Evolutionary conservation across 2,329 filamentous ascomycete species (phyloP).

Genomic region (Fusarium torulosum): DNA sequence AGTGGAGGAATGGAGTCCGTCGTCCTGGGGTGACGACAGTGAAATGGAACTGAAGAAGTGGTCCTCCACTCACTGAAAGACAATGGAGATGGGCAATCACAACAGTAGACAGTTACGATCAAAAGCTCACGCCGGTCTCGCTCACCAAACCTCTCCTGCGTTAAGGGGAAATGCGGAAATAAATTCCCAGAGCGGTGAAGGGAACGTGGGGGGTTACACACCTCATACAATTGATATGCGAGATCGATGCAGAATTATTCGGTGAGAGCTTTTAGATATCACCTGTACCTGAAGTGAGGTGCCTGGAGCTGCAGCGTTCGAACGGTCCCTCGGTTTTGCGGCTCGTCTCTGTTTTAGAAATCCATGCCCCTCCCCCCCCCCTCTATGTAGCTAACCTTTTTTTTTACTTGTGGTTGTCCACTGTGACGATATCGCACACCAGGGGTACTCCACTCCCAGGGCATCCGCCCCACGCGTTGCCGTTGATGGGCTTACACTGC

Average conservation of each 20-base stretch:
- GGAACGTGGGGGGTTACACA: slow-evolving; percentile 21
- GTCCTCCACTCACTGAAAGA: slow-evolving; percentile 25
- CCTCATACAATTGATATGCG: slow-evolving; percentile 24
- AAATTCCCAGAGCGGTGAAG: slow-evolving; percentile 34
- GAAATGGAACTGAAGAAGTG: slow-evolving; percentile 25
- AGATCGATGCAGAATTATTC: slow-evolving; percentile 37
- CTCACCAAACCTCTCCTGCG: slow-evolving; percentile 23
- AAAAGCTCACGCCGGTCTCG: slow-evolving; percentile 21
- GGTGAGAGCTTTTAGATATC: slow-evolving; percentile 16
- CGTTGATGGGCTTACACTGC: slow-evolving; percentile 14
- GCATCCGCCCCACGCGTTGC: slow-evolving; percentile 21
- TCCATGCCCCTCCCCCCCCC: slow-evolving; percentile 28
- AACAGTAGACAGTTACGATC: not conserved
- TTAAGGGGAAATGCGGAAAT: not conserved
- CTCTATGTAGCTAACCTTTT: slow-evolving; percentile 17
- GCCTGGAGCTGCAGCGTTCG: slow-evolving; percentile 12
- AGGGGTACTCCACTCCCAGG: slow-evolving; percentile 26
- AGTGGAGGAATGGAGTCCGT: slow-evolving; percentile 44
- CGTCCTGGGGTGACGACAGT: slow-evolving; percentile 39
- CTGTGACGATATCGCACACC: slow-evolving; percentile 39
- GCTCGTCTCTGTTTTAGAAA: slow-evolving; percentile 15
- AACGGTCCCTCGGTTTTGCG: slow-evolving; percentile 17
- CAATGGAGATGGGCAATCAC: slow-evolving; percentile 1
- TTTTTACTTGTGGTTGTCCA: slow-evolving; percentile 5
- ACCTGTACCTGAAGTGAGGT: slow-evolving; percentile 20